Base-by-base conservation (phyloP, 192 early-diverging fungal species). In the Piromyces sp. region DNA sequence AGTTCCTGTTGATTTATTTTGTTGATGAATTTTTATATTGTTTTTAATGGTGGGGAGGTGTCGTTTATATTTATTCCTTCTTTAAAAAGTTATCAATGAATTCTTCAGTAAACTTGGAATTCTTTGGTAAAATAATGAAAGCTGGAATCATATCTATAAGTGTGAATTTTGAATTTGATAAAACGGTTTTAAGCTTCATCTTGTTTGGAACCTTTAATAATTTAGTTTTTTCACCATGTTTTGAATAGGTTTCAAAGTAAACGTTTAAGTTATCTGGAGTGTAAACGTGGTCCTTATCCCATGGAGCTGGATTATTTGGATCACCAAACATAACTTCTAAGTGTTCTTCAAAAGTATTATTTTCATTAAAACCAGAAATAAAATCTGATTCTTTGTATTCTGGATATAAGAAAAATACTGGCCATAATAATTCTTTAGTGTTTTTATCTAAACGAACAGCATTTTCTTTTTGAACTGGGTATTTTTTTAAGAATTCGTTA, bases 371-470 rank as follows among this genome's bases (percentile, higher is more conserved):
- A 36, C 86, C 86, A 81, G 92, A 87, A 80, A 99, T 94, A 80
- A 94, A 88, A 85, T 99, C 98, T 5, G 93, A 94, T 82, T 98
- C 91, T 82, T 92, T 92, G 83, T 93, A 87, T 86, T 99, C 96
- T 30, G 98, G 98, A 84, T 99, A 99, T 84, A 98, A 85, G 81
- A 99, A 95, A 33, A 95, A 87, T 9, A 95, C 95, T 0, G 98
- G 98, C 88, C 93, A 93, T 13, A 90, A 87, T 19, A 99, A 83
- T 29, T 87, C 88, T 29, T 90, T 88, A 0, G 89, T 89, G 28
- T 85, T 82, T 26, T 83, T 81, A 80, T 93, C 89, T 79, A 95
- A 84, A 68, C 88, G 81, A 29, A 93, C 87, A 82, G 87, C 87
- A 84, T 93, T 86, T 79, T 84, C 38, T 19, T 40, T 42, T 33